phyloP scores from a whole-genome alignment of 768 basidiomycete species.

The Tephrocybe sp. region DNA sequence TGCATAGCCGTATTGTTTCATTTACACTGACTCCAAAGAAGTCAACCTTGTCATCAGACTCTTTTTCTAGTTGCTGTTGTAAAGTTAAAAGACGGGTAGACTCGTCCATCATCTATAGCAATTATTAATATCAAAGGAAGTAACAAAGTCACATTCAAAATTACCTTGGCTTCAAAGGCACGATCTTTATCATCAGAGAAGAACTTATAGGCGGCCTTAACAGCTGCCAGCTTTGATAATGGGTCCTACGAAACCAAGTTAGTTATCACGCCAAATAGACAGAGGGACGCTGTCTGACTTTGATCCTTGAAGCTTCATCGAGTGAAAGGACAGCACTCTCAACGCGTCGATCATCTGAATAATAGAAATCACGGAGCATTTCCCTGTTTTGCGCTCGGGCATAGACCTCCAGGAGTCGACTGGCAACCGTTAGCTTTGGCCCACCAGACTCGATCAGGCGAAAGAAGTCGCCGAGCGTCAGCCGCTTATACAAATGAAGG shows the following conservation, averaged over 20 bases:
- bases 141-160: background rate
- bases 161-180: conserved; percentile 86
- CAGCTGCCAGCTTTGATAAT: conserved; percentile 62
- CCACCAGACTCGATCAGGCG: conserved; percentile 91
- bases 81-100: conserved; percentile 67
- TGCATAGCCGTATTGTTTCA: conserved; percentile 78
- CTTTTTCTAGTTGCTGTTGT: conserved; percentile 89
- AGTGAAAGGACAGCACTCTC: conserved; percentile 90
- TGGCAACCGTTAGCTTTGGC: conserved; percentile 67
- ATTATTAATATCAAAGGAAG: background rate
- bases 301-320: conserved; percentile 73
- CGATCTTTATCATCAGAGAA: conserved; percentile 95
- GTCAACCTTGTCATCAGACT: conserved; percentile 70
- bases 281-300: conserved; percentile 37
- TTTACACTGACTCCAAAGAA: conserved; percentile 87
- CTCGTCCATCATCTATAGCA: conserved; percentile 87
- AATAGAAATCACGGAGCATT: conserved; percentile 95
- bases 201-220: conserved; percentile 87
- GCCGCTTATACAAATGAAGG: conserved; percentile 78
- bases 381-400: conserved; percentile 88
- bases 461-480: conserved; percentile 91
- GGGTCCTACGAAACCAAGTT: conserved; percentile 57
- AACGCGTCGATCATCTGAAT: conserved; percentile 92
- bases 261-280: background rate
- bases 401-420: conserved; percentile 83